Evolutionary conservation across 345 rosid species (phyloP).

Genomic region (Cochlearia excelsa): DNA sequence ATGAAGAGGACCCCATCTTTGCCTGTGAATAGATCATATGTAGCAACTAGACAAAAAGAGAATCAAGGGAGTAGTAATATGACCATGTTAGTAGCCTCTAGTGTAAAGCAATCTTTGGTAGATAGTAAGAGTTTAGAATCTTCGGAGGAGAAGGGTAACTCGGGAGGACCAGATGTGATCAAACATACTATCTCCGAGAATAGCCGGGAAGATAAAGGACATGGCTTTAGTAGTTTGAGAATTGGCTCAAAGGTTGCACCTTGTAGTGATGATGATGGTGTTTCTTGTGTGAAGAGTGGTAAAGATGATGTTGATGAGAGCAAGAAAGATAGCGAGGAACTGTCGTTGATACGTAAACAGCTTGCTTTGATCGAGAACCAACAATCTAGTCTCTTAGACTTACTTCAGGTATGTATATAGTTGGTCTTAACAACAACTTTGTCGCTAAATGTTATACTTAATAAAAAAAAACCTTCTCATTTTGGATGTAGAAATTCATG

Average conservation of each 20-base stretch:
- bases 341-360: constrained; percentile 67
- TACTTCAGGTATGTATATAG: constrained; percentile 82
- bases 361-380: constrained; percentile 88
- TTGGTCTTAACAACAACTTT: constrained; percentile 2
- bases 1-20: constrained; percentile 57
- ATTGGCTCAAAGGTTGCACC: constrained; percentile 72
- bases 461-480: constrained; percentile 13
- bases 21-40: constrained; percentile 36
- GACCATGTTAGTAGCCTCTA: constrained; percentile 22
- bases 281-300: constrained; percentile 26
- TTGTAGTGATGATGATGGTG: constrained; percentile 46
- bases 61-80: constrained; percentile 31
- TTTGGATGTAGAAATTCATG: constrained; percentile 69
- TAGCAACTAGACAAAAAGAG: constrained; percentile 36
- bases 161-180: constrained; percentile 42
- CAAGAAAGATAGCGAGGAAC: constrained; percentile 59
- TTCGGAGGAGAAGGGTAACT: constrained; percentile 33
- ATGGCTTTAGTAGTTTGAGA: constrained; percentile 45
- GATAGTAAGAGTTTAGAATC: constrained; percentile 23
- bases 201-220: constrained; percentile 32
- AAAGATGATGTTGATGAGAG: constrained; percentile 40
- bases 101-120: constrained; percentile 17
- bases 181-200: constrained; percentile 54
- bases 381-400: constrained; percentile 66
- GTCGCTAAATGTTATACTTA: constrained; percentile 1